Evolutionary conservation across 2,329 filamentous ascomycete genomes (phyloP).

Genomic region (Cladosporium sp.): DNA sequence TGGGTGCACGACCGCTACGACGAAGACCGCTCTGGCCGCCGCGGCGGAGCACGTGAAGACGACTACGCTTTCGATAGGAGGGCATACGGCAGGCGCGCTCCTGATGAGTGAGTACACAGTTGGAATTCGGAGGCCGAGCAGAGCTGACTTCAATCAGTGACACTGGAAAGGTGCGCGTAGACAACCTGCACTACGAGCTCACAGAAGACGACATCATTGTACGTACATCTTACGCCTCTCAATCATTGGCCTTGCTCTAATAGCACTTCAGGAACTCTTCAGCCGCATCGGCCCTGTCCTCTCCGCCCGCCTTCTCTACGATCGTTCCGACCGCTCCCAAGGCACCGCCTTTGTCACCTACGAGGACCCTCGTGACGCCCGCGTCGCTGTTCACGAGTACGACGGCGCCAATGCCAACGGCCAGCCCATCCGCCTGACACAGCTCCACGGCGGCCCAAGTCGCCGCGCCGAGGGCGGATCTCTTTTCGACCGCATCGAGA

Average conservation of each 20-base stretch:
- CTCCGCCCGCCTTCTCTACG: conserved; percentile 71
- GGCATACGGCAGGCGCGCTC: conserved; percentile 7
- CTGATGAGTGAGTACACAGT: conserved; percentile 1
- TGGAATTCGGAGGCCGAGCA: not conserved
- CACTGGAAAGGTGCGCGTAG: conserved; percentile 65
- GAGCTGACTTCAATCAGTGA: conserved; percentile 1
- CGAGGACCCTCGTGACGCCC: conserved; percentile 64
- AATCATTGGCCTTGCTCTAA: not conserved
- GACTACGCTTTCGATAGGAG: conserved; percentile 6
- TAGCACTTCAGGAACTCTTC: conserved; percentile 65
- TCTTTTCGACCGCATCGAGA: conserved; percentile 47
- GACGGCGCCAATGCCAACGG: conserved; percentile 88
- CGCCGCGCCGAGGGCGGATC: conserved; percentile 21
- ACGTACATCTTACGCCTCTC: conserved; percentile 23
- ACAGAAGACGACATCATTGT: conserved; percentile 80
- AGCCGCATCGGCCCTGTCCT: conserved; percentile 67
- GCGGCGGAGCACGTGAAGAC: conserved; percentile 4
- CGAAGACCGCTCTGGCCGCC: conserved; percentile 25
- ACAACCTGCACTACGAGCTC: conserved; percentile 90
- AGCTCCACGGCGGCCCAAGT: conserved; percentile 54
- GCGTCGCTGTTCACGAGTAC: conserved; percentile 71
- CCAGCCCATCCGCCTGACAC: conserved; percentile 68
- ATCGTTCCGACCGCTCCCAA: conserved; percentile 83
- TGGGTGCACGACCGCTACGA: conserved; percentile 68
- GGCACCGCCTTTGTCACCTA: conserved; percentile 84